These are phyloP conservation scores for Sporothrix mexicana DNA, from an alignment of 2,329 filamentous ascomycete species.

Conservation along the genomic window DNA sequence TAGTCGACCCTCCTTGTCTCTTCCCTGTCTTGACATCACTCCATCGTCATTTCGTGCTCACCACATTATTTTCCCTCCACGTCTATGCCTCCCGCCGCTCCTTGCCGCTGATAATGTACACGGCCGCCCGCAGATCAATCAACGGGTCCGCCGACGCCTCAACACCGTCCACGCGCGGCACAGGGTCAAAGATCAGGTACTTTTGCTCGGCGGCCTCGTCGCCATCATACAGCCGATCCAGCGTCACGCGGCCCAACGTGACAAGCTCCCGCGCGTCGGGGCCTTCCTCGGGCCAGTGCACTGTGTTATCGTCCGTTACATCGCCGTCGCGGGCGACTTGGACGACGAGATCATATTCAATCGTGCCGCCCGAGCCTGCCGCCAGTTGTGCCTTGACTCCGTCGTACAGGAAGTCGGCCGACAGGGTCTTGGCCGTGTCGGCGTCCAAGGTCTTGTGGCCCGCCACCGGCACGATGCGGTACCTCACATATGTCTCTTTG, in stretches of 20 bases:
- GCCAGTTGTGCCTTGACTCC: conserved; percentile 51
- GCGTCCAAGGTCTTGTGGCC: conserved; percentile 50
- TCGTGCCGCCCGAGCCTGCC: conserved; percentile 37
- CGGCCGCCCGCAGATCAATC: conserved; percentile 59
- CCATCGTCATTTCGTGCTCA: not conserved
- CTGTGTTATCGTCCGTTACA: conserved; percentile 41
- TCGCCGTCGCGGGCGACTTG: conserved; percentile 50
- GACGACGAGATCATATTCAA: conserved; percentile 55
- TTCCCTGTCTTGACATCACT: too few relatives aligned
- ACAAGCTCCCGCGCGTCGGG: conserved; percentile 56
- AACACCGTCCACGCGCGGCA: conserved; percentile 62
- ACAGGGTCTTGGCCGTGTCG: conserved; percentile 48
- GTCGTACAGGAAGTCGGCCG: conserved; percentile 55
- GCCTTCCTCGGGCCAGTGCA: conserved; percentile 61
- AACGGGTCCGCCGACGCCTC: conserved; percentile 61
- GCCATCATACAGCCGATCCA: conserved; percentile 49
- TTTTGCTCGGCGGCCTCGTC: conserved; percentile 55
- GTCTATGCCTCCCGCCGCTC: conserved; percentile 54
- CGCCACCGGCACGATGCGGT: conserved; percentile 54
- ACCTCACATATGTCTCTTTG: conserved; percentile 54
- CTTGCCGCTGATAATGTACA: conserved; percentile 62
- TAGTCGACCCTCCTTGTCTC: not conserved
- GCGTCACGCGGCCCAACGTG: conserved; percentile 55
- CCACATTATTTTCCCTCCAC: not conserved
- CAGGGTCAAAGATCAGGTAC: conserved; percentile 62